Base-by-base conservation (phyloP, 257 asterid genomes). In the Asclepias syriaca region DNA sequence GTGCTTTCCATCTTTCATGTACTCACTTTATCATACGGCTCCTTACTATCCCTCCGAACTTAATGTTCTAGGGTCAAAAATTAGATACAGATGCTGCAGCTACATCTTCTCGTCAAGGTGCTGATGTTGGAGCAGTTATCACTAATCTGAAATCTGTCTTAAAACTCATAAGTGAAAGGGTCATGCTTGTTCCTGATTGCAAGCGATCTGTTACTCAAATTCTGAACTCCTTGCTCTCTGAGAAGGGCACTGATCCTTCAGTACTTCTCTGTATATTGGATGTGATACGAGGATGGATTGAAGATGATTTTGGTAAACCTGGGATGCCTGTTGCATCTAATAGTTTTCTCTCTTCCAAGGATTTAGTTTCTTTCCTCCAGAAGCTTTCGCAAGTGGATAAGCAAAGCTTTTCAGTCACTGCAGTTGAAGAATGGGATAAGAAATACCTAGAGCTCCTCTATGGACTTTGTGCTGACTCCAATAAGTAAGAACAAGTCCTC, bases 381-480 rank as follows among this genome's bases (percentile, higher is more conserved):
- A 95, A 88, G 93, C 98, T 95, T 77, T 95, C 99, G 54, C 99
- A 88, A 83, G 96, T 95, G 34, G 99, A 95, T 75, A 95, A 88
- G 86, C 95, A 82, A 81, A 87, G 80, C 85, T 92, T 95, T 78
- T 79, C 90, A 64, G 74, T 83, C 54, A 82, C 82, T 82, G 69
- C 77, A 75, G 83, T 77, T 4, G 97, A 95, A 78, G 99, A 95
- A 81, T 95, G 99, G 99, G 98, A 92, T 77, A 81, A 71, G 82
- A 92, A 90, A 82, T 92, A 95, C 85, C 97, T 92, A 71, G 89
- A 84, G 68, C 92, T 95, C 83, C 99, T 95, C 51, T 86, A 92
- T 78, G 96, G 94, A 68, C 96, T 95, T 77, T 95, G 99, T 77
- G 93, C 97, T n/a, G 97, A 95, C 77, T 79, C 95, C 63, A 85